Percentiles rank a stretch among this genome's conserved stretches.
phyloP scores from a whole-genome alignment of 2,329 filamentous ascomycete genomes.

The Pseudopyricularia javanii region DNA sequence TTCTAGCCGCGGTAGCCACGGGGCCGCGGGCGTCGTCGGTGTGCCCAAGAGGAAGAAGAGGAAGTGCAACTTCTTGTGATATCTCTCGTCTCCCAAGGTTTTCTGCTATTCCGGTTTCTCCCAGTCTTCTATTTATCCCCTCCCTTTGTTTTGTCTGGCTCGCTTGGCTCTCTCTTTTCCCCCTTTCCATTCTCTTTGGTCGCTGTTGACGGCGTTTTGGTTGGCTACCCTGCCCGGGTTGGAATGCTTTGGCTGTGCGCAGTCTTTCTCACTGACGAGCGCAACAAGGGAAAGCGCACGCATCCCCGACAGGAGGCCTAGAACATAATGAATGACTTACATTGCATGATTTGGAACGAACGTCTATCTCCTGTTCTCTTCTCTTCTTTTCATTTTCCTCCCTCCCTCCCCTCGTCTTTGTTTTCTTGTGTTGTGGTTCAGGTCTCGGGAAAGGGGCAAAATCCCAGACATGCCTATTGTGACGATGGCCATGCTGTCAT shows the following conservation, averaged over 20 bases:
- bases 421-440: neutral
- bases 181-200: neutral
- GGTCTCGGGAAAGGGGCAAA: neutral
- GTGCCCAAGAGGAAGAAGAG: constrained; percentile 68
- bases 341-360: constrained; percentile 13
- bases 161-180: constrained; percentile 3
- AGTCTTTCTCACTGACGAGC: neutral
- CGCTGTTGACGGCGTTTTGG: constrained; percentile 3
- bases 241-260: neutral
- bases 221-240: constrained; percentile 3
- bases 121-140: neutral
- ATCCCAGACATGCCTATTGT: neutral
- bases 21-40: constrained; percentile 23
- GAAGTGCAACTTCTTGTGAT: constrained; percentile 67
- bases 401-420: neutral
- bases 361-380: constrained; percentile 3
- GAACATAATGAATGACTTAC: constrained; percentile 8
- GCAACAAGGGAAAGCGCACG: neutral
- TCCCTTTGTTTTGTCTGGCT: neutral
- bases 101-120: neutral
- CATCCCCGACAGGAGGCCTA: constrained; percentile 1
- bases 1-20: constrained; percentile 17
- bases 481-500: no score
- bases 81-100: constrained; percentile 4
- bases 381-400: constrained; percentile 11